Evolutionary conservation across 768 basidiomycete species (phyloP).

Genomic region (Pulveroboletus sp.): DNA sequence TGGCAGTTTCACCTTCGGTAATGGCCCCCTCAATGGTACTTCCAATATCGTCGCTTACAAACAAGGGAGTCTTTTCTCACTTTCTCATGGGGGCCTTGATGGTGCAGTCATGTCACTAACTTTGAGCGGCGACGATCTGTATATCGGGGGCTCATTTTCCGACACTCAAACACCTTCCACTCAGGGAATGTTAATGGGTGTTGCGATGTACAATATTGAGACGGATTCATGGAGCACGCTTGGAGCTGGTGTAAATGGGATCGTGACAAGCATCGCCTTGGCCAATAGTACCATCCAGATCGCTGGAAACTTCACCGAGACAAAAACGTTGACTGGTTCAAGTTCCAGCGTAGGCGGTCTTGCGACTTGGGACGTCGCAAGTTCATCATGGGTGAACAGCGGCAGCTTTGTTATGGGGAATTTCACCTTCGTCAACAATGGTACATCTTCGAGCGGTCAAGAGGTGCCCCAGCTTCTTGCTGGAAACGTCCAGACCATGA

Average conservation of each 20-base stretch:
- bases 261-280: constrained; percentile 57
- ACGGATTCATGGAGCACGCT: constrained; percentile 64
- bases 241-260: constrained; percentile 70
- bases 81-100: constrained; percentile 71
- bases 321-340: constrained; percentile 33
- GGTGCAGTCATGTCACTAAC: constrained; percentile 68
- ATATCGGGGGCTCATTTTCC: constrained; percentile 84
- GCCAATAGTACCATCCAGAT: constrained; percentile 52
- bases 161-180: constrained; percentile 56
- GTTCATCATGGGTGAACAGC: constrained; percentile 62
- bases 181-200: constrained; percentile 46
- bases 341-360: constrained; percentile 52
- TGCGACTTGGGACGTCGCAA: constrained; percentile 65
- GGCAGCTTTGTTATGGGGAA: constrained; percentile 71
- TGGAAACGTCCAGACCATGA: constrained; percentile 54
- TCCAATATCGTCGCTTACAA: constrained; percentile 74
- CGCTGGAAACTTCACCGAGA: constrained; percentile 69
- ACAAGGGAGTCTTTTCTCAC: constrained; percentile 45
- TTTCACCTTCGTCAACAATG: constrained; percentile 66
- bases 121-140: constrained; percentile 61
- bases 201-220: constrained; percentile 69
- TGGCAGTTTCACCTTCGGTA: constrained; percentile 65
- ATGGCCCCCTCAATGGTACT: constrained; percentile 49
- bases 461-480: constrained; percentile 56
- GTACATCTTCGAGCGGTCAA: constrained; percentile 43